Conservation (phyloP, 352 stramenopile species). For the Thraustochytrium striatum region DNA sequence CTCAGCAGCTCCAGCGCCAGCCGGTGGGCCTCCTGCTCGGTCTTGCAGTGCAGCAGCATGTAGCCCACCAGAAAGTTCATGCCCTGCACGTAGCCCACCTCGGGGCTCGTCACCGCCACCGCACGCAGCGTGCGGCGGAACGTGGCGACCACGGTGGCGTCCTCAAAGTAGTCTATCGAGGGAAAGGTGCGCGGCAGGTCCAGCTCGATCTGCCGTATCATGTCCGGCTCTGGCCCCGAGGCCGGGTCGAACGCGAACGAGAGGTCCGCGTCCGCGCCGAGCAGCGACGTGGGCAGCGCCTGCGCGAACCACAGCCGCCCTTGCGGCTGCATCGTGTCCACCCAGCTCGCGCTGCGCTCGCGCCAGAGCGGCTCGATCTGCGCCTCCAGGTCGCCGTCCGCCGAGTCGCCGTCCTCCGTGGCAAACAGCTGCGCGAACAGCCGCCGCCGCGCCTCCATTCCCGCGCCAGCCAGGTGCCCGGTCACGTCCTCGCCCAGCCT, state of each 20-base stretch:
- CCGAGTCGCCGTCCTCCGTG: not conserved
- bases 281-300: not conserved
- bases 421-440: too few species aligned
- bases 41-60: conserved; percentile 36
- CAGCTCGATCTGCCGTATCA: conserved; percentile 39
- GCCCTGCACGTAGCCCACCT: conserved; percentile 47
- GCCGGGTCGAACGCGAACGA: conserved; percentile 26
- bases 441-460: too few species aligned
- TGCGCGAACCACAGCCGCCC: conserved; percentile 24
- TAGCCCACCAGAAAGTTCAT: conserved; percentile 49
- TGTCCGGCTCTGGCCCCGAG: not conserved
- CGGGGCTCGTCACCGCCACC: not conserved
- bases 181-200: conserved; percentile 40
- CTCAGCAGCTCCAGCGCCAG: conserved; percentile 13
- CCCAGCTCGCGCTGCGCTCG: not conserved
- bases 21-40: not conserved
- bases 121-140: conserved; percentile 1
- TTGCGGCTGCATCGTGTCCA: conserved; percentile 20
- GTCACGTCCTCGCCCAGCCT: too few species aligned
- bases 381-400: not conserved
- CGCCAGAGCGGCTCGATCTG: conserved; percentile 2
- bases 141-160: conserved; percentile 9
- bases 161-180: conserved; percentile 34
- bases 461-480: too few species aligned
- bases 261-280: conserved; percentile 1